Conservation (phyloP, 2,329 filamentous ascomycete species). For the Sarocladiaceae sp. region DNA sequence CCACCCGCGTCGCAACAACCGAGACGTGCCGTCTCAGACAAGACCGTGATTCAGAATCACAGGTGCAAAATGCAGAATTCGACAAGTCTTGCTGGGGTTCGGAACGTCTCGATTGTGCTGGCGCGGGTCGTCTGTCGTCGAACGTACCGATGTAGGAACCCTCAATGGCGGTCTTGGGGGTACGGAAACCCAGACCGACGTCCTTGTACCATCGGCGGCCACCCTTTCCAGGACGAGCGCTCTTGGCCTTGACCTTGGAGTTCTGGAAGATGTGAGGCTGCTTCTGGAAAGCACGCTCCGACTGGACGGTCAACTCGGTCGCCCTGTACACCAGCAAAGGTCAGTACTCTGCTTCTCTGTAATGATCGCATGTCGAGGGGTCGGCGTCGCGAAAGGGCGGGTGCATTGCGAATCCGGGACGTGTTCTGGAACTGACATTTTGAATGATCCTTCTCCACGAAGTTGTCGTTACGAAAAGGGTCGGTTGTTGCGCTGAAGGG, state of each 20-base stretch:
- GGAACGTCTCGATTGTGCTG: not conserved
- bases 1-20: not conserved
- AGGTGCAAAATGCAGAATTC: constrained; percentile 3
- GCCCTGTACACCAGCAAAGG: constrained; percentile 62
- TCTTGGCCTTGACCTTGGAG: constrained; percentile 85
- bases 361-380: constrained; percentile 1
- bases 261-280: constrained; percentile 99
- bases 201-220: constrained; percentile 98
- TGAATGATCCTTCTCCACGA: constrained; percentile 32
- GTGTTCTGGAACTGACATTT: constrained; percentile 30
- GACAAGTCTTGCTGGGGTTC: not conserved
- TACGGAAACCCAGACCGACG: constrained; percentile 97
- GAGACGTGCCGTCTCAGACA: not conserved
- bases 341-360: constrained; percentile 21
- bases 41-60: too few species aligned
- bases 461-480: constrained; percentile 9
- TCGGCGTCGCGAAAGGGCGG: constrained; percentile 4
- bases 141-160: constrained; percentile 97
- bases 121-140: not conserved
- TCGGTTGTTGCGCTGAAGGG: constrained; percentile 7
- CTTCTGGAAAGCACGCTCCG: constrained; percentile 99
- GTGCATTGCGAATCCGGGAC: constrained; percentile 1
- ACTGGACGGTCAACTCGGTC: constrained; percentile 99
- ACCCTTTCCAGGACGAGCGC: constrained; percentile 80
- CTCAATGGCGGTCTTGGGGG: constrained; percentile 97